Percentiles rank a stretch among this genome's conserved stretches.
phyloP scores from a whole-genome alignment of 1,139 yeast species.

The Saccharomyces hybrid region DNA sequence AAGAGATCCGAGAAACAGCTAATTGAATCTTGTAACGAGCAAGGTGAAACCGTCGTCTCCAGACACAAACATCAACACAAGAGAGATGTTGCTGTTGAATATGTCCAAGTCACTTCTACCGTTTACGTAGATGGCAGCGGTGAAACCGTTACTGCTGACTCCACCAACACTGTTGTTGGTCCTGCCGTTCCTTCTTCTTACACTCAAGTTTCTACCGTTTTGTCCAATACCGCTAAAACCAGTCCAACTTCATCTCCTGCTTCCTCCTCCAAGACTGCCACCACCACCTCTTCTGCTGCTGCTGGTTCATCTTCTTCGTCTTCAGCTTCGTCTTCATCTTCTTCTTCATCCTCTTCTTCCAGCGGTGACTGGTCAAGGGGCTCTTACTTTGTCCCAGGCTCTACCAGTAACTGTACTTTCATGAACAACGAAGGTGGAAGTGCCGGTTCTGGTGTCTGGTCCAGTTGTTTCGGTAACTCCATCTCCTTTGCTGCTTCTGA shows the following conservation, averaged over 20 bases:
- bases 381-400: slow-evolving; percentile 63
- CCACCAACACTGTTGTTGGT: slow-evolving; percentile 15
- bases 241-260: slow-evolving; percentile 14
- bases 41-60: slow-evolving; percentile 15
- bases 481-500: slow-evolving; percentile 70
- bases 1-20: slow-evolving; percentile 36
- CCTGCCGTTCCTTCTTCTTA: slow-evolving; percentile 22
- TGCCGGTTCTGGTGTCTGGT: slow-evolving; percentile 79
- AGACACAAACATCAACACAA: slow-evolving; percentile 39
- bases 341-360: slow-evolving; percentile 16
- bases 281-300: slow-evolving; percentile 13
- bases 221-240: slow-evolving; percentile 6
- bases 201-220: slow-evolving; percentile 16
- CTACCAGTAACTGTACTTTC: slow-evolving; percentile 66
- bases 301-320: slow-evolving; percentile 11
- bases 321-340: slow-evolving; percentile 15
- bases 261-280: slow-evolving; percentile 15
- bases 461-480: slow-evolving; percentile 79
- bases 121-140: slow-evolving; percentile 58
- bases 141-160: slow-evolving; percentile 36
- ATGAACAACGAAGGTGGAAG: slow-evolving; percentile 75
- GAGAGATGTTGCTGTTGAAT: slow-evolving; percentile 57
- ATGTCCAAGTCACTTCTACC: slow-evolving; percentile 68
- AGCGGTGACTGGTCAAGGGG: slow-evolving; percentile 63
- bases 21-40: slow-evolving; percentile 9